Evolutionary conservation across 768 basidiomycete species (phyloP).

Genomic region (Crepidotus variabilis): DNA sequence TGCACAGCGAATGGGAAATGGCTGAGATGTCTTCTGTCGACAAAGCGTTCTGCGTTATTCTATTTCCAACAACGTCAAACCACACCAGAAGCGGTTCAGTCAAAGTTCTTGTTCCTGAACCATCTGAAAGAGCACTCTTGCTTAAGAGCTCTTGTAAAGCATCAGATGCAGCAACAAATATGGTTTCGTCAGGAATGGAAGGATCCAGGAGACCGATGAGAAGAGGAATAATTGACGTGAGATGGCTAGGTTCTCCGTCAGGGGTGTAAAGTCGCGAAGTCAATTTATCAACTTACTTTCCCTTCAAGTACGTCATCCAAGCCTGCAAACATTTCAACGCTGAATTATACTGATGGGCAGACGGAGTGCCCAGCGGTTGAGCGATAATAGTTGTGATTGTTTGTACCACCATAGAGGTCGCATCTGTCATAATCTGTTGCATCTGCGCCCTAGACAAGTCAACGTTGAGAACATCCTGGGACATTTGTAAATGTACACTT

Average conservation of each 20-base stretch:
- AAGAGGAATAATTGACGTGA: slow-evolving; percentile 62
- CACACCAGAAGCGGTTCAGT: slow-evolving; percentile 88
- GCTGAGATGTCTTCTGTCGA: slow-evolving; percentile 45
- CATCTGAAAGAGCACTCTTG: slow-evolving; percentile 68
- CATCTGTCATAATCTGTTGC: slow-evolving; percentile 58
- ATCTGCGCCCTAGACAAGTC: background rate
- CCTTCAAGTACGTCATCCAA: slow-evolving; percentile 72
- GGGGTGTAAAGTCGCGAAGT: background rate
- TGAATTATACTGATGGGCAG: slow-evolving; percentile 52
- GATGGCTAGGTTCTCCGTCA: slow-evolving; percentile 41
- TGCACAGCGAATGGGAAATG: slow-evolving; percentile 69
- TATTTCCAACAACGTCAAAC: slow-evolving; percentile 53
- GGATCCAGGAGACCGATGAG: slow-evolving; percentile 64
- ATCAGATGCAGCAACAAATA: slow-evolving; percentile 65
- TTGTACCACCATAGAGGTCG: slow-evolving; percentile 67
- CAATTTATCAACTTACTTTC: slow-evolving; percentile 45
- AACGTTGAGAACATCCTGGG: background rate
- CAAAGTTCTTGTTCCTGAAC: slow-evolving; percentile 63
- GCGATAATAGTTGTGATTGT: slow-evolving; percentile 60
- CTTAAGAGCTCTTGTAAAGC: slow-evolving; percentile 76
- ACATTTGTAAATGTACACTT: slow-evolving; percentile 23
- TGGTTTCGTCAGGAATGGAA: slow-evolving; percentile 43
- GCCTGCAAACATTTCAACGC: slow-evolving; percentile 79
- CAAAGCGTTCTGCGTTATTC: slow-evolving; percentile 35
- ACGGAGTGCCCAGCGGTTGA: slow-evolving; percentile 25